Evolutionary conservation across 106 monocot genomes (phyloP).

Genomic region (Vanilla planifolia): DNA sequence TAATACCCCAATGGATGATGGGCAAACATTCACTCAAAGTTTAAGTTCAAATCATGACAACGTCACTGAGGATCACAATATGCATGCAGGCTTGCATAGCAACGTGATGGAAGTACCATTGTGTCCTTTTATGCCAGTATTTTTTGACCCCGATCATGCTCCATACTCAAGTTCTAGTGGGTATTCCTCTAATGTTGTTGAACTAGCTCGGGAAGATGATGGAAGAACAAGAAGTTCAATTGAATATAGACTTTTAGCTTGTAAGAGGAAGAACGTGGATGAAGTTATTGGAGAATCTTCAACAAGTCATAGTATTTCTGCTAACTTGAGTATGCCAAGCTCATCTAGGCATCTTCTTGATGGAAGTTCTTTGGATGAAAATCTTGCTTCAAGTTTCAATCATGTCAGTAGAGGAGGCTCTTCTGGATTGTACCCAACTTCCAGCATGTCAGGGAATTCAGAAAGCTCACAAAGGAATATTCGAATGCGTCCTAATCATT

Average conservation of each 20-base stretch:
- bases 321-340: slow-evolving; percentile 22
- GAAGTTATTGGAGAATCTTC: slow-evolving; percentile 52
- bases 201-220: slow-evolving; percentile 25
- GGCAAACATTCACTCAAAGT: slow-evolving; percentile 14
- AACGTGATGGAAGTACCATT: not conserved
- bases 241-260: slow-evolving; percentile 35
- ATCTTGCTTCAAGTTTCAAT: slow-evolving; percentile 19
- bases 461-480: slow-evolving; percentile 52
- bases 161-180: slow-evolving; percentile 18
- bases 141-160: slow-evolving; percentile 11
- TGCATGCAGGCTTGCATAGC: not conserved
- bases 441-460: slow-evolving; percentile 13
- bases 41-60: slow-evolving; percentile 7
- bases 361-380: slow-evolving; percentile 23
- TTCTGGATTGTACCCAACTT: slow-evolving; percentile 12
- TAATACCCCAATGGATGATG: slow-evolving; percentile 23
- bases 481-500: slow-evolving; percentile 34
- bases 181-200: slow-evolving; percentile 15
- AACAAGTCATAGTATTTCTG: slow-evolving; percentile 19
- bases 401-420: slow-evolving; percentile 6
- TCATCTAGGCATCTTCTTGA: slow-evolving; percentile 17
- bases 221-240: slow-evolving; percentile 39
- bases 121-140: slow-evolving; percentile 21
- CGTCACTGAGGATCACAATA: slow-evolving; percentile 15
- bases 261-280: slow-evolving; percentile 83